Base-by-base conservation (phyloP, 2,329 filamentous ascomycete species). In the Zasmidium angulare region DNA sequence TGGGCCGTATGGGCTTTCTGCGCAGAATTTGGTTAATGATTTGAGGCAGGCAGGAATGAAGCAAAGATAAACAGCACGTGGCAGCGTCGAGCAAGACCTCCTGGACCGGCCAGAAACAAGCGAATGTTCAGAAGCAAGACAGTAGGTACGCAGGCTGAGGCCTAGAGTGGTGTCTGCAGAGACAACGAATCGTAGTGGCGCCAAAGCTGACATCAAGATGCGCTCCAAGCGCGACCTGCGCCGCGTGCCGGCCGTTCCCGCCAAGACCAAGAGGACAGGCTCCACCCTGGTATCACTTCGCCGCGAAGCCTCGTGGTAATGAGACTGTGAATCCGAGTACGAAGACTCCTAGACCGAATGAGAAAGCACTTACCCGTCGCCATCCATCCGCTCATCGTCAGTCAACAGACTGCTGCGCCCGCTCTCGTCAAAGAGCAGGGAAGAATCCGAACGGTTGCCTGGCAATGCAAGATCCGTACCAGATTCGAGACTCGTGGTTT, bases 341-440 rank as follows among this genome's bases (percentile, higher is more conserved):
- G 49, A 50, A n/a, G 24, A 6, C 22, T 14, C 22, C 49, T 9
- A 50, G 23, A 14, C 10, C 14, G 7, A 50, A 50, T 3, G 36
- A 46, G 24, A 46, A 36, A n/a, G 51, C 19, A 73, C 72, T 66
- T 64, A 74, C 72, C 67, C 65, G 54, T 70, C 66, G n/a, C 60
- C 64, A 49, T 84, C 82, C 29, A 78, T 80, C 63, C 53, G 46
- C 46, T 83, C 80, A 61, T 82, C 79, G 62, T 82, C 79, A 17
- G 79, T 81, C 56, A 79, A 68, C 50, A 82, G 75, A 67, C 78
- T 81, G 75, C 79, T 81, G 46, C 76, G 68, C 22, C 77, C 75
- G 68, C 78, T 80, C 64, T 73, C 78, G 63, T 75, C 72, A 50
- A 77, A 67, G 2, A 70, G 71, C 22, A 79, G 69, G n/a, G 77